A percentile compares a stretch with the other conserved stretches of the same genome.
These are phyloP conservation scores for Ascochyta clinopodiicola DNA, from an alignment of 2,329 filamentous ascomycete species.

Conservation along the genomic window DNA sequence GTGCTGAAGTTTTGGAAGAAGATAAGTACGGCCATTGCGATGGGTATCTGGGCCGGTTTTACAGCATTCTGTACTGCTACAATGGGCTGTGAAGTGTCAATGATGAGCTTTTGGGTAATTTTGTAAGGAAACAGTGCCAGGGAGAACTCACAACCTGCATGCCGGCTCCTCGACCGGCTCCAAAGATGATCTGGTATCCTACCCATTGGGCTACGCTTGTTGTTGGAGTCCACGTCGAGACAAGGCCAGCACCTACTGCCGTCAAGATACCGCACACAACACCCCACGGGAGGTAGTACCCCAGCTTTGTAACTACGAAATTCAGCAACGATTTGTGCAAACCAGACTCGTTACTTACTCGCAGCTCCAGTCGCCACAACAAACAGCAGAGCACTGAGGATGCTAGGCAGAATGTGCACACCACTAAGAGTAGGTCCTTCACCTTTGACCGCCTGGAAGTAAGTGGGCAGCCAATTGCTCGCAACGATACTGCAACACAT, in stretches of 20 bases:
- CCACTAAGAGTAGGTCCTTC: conserved; percentile 49
- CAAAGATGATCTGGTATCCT: conserved; percentile 36
- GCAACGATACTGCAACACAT: conserved; percentile 21
- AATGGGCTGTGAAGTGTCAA: conserved; percentile 24
- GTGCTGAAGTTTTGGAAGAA: conserved; percentile 48
- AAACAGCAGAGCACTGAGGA: conserved; percentile 33
- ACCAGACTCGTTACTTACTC: conserved; percentile 12
- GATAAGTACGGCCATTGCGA: conserved; percentile 42
- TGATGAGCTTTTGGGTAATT: background rate
- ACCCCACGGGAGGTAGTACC: conserved; percentile 41
- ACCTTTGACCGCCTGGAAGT: conserved; percentile 51
- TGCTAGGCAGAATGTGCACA: conserved; percentile 48
- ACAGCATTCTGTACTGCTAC: conserved; percentile 45
- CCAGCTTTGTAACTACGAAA: conserved; percentile 22
- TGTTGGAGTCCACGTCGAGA: conserved; percentile 48
- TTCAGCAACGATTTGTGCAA: conserved; percentile 1
- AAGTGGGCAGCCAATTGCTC: conserved; percentile 42
- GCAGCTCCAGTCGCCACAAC: conserved; percentile 26
- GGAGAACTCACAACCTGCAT: conserved; percentile 30
- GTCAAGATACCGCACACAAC: conserved; percentile 39
- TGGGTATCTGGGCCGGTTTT: conserved; percentile 31
- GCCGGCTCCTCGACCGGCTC: conserved; percentile 32
- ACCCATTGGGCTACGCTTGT: conserved; percentile 41
- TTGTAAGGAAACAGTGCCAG: background rate
- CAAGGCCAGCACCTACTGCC: conserved; percentile 50